Evolutionary conservation across 2,329 filamentous ascomycete species (phyloP).

Genomic region (Thermothelomyces thermophilus): DNA sequence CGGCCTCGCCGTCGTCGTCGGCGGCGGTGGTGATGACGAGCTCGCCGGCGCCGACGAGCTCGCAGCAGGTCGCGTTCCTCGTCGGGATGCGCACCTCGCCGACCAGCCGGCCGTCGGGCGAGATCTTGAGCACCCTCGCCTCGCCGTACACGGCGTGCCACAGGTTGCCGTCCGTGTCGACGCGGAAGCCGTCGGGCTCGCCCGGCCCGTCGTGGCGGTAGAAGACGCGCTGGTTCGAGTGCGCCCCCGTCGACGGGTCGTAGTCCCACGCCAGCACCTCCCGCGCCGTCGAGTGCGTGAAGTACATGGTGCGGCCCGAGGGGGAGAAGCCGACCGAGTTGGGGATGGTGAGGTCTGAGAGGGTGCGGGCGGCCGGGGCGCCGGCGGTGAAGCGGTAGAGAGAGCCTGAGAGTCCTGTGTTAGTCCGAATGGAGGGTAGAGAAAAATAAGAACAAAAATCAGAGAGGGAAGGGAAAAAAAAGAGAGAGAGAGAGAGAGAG

Average conservation of each 20-base stretch:
- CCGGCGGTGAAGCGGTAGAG: conserved; percentile 66
- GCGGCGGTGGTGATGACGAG: conserved; percentile 73
- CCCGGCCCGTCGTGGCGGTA: conserved; percentile 61
- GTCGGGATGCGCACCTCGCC: conserved; percentile 74
- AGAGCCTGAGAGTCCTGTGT: conserved; percentile 45
- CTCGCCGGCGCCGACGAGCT: conserved; percentile 67
- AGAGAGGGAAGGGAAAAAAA: background rate
- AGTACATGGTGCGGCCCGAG: conserved; percentile 68
- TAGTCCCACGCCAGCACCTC: conserved; percentile 73
- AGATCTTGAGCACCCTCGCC: conserved; percentile 66
- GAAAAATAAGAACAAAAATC: background rate
- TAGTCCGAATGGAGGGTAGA: too few relatives aligned
- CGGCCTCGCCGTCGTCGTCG: conserved; percentile 56
- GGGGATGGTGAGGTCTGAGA: conserved; percentile 66
- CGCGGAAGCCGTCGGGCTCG: conserved; percentile 75
- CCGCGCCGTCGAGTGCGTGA: conserved; percentile 68
- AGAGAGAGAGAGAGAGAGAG: too few relatives aligned
- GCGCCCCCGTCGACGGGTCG: conserved; percentile 55
- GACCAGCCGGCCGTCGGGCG: conserved; percentile 60
- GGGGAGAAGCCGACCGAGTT: conserved; percentile 79
- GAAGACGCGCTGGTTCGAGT: conserved; percentile 64
- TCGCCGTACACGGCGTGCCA: conserved; percentile 87
- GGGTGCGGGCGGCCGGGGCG: conserved; percentile 51
- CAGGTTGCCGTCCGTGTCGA: conserved; percentile 77
- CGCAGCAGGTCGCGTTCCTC: conserved; percentile 70